A percentile compares a stretch with the other conserved stretches of the same genome.
Evolutionary conservation across 2,329 filamentous ascomycete species (phyloP).

Genomic region (Aspergillaceae sp.): DNA sequence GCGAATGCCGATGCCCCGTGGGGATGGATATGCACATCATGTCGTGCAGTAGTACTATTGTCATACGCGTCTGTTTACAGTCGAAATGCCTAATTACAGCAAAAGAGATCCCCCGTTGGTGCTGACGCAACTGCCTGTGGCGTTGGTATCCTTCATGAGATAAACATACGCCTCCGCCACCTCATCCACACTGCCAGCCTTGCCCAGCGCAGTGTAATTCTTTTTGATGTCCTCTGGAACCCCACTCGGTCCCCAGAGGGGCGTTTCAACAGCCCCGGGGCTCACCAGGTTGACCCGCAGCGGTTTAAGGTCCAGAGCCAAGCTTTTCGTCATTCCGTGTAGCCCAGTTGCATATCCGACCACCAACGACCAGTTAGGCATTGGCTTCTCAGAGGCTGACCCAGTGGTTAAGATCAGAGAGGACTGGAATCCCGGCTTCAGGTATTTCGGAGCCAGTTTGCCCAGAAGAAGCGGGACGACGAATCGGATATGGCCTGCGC

Average conservation of each 20-base stretch:
- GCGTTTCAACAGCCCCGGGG: slow-evolving; percentile 48
- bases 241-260: slow-evolving; percentile 29
- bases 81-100: not conserved
- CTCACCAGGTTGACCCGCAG: slow-evolving; percentile 55
- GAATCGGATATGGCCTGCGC: slow-evolving; percentile 43
- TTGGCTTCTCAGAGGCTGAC: slow-evolving; percentile 43
- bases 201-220: slow-evolving; percentile 16
- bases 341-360: slow-evolving; percentile 43
- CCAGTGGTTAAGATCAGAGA: slow-evolving; percentile 53
- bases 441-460: slow-evolving; percentile 41
- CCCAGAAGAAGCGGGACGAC: slow-evolving; percentile 45
- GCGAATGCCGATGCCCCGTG: not conserved
- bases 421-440: slow-evolving; percentile 34
- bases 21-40: not conserved
- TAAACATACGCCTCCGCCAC: slow-evolving; percentile 43
- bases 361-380: slow-evolving; percentile 44
- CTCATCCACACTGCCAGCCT: slow-evolving; percentile 33
- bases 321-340: slow-evolving; percentile 44
- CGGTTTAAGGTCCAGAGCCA: slow-evolving; percentile 57
- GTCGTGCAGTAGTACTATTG: too few species aligned
- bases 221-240: slow-evolving; percentile 11
- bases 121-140: slow-evolving; percentile 34
- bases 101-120: slow-evolving; percentile 25
- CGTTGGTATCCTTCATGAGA: slow-evolving; percentile 25
- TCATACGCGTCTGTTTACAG: too few species aligned